These are phyloP conservation scores for Lactifluus pinguis DNA, from an alignment of 768 basidiomycete species.

Conservation along the genomic window DNA sequence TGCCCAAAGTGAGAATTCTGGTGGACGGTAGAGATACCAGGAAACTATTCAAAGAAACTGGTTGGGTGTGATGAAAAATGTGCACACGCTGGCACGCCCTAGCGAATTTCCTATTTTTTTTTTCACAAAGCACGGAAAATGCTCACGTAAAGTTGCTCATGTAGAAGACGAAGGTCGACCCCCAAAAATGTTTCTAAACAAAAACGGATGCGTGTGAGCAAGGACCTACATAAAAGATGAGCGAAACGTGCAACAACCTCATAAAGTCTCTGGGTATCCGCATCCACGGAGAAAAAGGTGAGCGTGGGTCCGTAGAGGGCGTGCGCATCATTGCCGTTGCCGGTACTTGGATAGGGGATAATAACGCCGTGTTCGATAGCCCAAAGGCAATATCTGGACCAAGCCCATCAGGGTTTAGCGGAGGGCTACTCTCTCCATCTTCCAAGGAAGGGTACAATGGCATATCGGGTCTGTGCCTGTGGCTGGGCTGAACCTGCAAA, in stretches of 20 bases:
- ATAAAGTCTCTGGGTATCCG: constrained; percentile 1
- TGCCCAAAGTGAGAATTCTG: not conserved
- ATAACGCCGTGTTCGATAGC: not conserved
- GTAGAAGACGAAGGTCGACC: constrained; percentile 4
- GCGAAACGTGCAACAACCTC: not conserved
- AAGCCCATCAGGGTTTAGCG: not conserved
- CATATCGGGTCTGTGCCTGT: not conserved
- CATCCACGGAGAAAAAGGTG: not conserved
- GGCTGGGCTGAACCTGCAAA: constrained; percentile 6
- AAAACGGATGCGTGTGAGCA: not conserved
- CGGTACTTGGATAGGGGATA: not conserved
- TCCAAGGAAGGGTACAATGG: constrained; percentile 4
- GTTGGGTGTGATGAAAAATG: not conserved
- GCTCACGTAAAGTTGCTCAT: not conserved
- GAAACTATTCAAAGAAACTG: not conserved
- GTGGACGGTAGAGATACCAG: not conserved
- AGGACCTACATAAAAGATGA: not conserved
- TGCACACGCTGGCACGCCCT: not conserved
- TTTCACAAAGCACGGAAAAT: not conserved
- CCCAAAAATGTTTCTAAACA: not conserved
- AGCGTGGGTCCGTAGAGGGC: constrained; percentile 5
- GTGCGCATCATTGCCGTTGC: not conserved
- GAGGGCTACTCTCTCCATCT: not conserved
- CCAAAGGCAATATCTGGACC: not conserved
- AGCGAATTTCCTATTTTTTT: not conserved